Evolutionary conservation across 192 early-diverging fungal species (phyloP).

Genomic region (Rhizoclosmatium sp.): DNA sequence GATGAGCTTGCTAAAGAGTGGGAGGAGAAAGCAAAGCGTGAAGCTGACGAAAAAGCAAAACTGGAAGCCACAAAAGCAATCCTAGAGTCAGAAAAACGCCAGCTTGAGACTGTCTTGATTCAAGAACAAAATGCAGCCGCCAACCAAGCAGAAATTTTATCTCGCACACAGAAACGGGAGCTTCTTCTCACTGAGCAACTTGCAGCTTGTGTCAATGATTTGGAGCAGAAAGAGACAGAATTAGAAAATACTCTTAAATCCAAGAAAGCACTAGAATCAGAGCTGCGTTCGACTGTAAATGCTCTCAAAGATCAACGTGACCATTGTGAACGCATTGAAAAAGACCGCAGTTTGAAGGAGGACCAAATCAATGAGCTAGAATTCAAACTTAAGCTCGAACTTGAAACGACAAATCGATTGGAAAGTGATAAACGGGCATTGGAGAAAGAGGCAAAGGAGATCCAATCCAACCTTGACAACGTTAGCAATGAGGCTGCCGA

Average conservation of each 20-base stretch:
- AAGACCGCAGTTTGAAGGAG: constrained; percentile 59
- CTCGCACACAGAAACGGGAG: constrained; percentile 78
- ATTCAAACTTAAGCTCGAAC: constrained; percentile 51
- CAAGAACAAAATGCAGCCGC: constrained; percentile 78
- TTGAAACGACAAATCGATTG: constrained; percentile 44
- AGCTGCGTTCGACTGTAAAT: constrained; percentile 43
- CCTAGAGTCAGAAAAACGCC: constrained; percentile 73
- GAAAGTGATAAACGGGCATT: constrained; percentile 56
- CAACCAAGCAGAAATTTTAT: constrained; percentile 85
- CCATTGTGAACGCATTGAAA: constrained; percentile 59
- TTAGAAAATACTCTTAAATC: constrained; percentile 50
- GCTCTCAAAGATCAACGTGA: constrained; percentile 44
- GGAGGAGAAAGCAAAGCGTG: constrained; percentile 68
- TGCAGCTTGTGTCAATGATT: constrained; percentile 44
- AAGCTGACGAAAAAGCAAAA: constrained; percentile 64
- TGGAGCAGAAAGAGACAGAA: constrained; percentile 59
- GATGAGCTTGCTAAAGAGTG: constrained; percentile 77
- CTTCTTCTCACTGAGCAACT: constrained; percentile 58
- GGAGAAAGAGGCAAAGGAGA: constrained; percentile 52
- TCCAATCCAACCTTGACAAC: constrained; percentile 52
- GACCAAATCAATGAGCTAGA: constrained; percentile 60
- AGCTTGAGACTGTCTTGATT: constrained; percentile 73
- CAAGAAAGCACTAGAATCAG: constrained; percentile 52
- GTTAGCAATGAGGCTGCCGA: constrained; percentile 56
- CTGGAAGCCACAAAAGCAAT: constrained; percentile 66